A percentile compares a stretch with the other conserved stretches of the same genome.
These are phyloP conservation scores for Amaranthus cruentus DNA, from an alignment of 148 eudicot genomes.

Conservation along the genomic window DNA sequence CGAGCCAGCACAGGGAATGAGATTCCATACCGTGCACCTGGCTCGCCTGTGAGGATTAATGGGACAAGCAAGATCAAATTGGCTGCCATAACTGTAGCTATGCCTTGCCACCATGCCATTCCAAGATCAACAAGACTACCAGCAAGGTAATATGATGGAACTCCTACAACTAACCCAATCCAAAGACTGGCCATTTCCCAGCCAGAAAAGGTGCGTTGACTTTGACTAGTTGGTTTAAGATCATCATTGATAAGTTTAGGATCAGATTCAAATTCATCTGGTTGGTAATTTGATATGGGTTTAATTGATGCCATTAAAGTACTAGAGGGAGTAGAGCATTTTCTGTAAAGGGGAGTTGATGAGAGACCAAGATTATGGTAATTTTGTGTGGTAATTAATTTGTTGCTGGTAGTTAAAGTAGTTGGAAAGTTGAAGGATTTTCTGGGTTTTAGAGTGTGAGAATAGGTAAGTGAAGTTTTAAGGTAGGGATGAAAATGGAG, in stretches of 20 bases:
- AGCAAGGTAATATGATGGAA: conserved; percentile 88
- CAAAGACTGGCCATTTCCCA: conserved; percentile 88
- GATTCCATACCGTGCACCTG: conserved; percentile 78
- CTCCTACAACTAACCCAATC: conserved; percentile 90
- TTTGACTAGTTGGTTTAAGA: conserved; percentile 56
- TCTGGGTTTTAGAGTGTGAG: conserved; percentile 23
- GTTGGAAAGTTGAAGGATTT: conserved; percentile 15
- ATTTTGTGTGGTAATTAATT: neutral
- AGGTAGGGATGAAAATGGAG: conserved; percentile 37
- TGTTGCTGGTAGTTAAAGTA: conserved; percentile 12
- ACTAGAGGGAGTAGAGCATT: conserved; percentile 2
- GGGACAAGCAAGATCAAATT: conserved; percentile 62
- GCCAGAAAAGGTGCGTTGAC: conserved; percentile 64
- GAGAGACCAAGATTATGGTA: neutral
- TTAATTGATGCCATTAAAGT: conserved; percentile 40
- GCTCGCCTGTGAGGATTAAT: conserved; percentile 71
- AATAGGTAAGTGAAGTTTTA: conserved; percentile 11
- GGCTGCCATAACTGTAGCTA: conserved; percentile 79
- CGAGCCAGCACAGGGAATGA: conserved; percentile 86
- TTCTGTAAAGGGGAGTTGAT: conserved; percentile 14
- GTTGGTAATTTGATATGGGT: conserved; percentile 9
- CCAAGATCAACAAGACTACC: conserved; percentile 93
- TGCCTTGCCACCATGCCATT: conserved; percentile 99
- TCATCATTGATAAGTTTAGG: conserved; percentile 70
- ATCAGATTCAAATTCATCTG: conserved; percentile 39